Evolutionary conservation across 169 alveolate species (phyloP).

Genomic region (Plasmodium billcollinsi): DNA sequence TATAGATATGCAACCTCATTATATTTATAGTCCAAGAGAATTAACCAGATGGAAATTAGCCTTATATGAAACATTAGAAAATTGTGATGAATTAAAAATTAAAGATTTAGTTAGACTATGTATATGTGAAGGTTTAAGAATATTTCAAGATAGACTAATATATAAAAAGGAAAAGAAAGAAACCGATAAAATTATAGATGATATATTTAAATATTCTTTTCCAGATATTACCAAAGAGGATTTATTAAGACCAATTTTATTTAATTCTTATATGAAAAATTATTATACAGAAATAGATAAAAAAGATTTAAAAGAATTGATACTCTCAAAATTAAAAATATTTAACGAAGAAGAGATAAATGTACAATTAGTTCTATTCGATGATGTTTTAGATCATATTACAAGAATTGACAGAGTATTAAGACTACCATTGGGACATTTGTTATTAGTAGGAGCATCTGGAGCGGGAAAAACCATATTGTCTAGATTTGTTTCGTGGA

Average conservation of each 20-base stretch:
- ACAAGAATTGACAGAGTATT: conserved; percentile 97
- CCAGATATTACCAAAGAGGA: conserved; percentile 77
- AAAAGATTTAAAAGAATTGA: conserved; percentile 90
- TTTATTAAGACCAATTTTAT: conserved; percentile 91
- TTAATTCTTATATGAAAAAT: conserved; percentile 86
- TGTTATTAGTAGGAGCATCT: conserved; percentile 97
- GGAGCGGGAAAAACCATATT: conserved; percentile 97
- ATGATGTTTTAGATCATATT: conserved; percentile 96
- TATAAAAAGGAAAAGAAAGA: conserved; percentile 93
- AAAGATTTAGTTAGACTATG: conserved; percentile 91
- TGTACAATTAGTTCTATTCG: conserved; percentile 95
- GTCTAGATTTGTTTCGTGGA: conserved; percentile 97
- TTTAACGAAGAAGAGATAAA: conserved; percentile 97
- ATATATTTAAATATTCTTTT: conserved; percentile 86
- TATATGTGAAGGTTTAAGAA: conserved; percentile 97
- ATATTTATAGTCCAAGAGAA: conserved; percentile 98
- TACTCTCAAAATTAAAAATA: conserved; percentile 87
- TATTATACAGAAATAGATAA: conserved; percentile 85
- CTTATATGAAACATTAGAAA: conserved; percentile 86
- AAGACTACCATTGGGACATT: conserved; percentile 98
- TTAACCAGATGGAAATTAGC: conserved; percentile 98
- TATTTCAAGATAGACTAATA: conserved; percentile 97
- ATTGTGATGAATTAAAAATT: conserved; percentile 68
- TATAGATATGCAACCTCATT: conserved; percentile 97
- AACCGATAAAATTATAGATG: conserved; percentile 94